These are phyloP conservation scores for Loxodes magnus DNA, from an alignment of 73 alveolate genomes.

Conservation along the genomic window DNA sequence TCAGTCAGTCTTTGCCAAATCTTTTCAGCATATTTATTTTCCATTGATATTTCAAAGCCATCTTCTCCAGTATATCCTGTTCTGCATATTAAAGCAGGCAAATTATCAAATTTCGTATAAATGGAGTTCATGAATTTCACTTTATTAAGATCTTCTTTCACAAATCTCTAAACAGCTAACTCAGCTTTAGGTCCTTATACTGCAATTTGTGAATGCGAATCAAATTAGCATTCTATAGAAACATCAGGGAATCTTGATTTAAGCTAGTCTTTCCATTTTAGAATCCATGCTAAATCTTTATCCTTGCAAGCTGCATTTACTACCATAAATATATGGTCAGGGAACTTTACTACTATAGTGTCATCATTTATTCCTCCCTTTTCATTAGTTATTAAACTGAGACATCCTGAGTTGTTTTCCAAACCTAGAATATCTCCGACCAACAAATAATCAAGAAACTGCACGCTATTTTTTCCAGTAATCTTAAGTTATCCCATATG, in stretches of 20 bases:
- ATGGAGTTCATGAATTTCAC: slow-evolving; percentile 39
- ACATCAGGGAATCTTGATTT: slow-evolving; percentile 33
- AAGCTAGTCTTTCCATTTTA: slow-evolving; percentile 16
- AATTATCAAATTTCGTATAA: slow-evolving; percentile 8
- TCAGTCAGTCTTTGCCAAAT: slow-evolving; percentile 42
- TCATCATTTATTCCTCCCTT: slow-evolving; percentile 88
- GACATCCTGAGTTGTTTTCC: slow-evolving; percentile 49
- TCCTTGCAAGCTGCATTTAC: slow-evolving; percentile 87
- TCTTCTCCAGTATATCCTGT: slow-evolving; percentile 97
- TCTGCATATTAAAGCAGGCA: slow-evolving; percentile 14
- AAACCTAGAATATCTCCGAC: slow-evolving; percentile 50
- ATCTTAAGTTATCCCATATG: slow-evolving; percentile 77
- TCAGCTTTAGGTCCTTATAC: slow-evolving; percentile 61
- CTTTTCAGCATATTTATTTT: slow-evolving; percentile 23
- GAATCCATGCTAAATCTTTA: slow-evolving; percentile 70
- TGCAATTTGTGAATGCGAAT: slow-evolving; percentile 22
- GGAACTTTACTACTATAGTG: slow-evolving; percentile 42
- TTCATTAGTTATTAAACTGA: slow-evolving; percentile 70
- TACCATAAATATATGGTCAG: slow-evolving; percentile 49
- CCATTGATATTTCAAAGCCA: slow-evolving; percentile 78
- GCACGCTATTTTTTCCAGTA: slow-evolving; percentile 52
- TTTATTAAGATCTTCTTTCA: slow-evolving; percentile 29
- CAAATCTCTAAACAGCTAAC: slow-evolving; percentile 21
- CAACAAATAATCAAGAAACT: slow-evolving; percentile 43
- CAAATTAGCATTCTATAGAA: slow-evolving; percentile 26